phyloP scores from a whole-genome alignment of 306 rosid genomes.

The Echinosophora koreensis region DNA sequence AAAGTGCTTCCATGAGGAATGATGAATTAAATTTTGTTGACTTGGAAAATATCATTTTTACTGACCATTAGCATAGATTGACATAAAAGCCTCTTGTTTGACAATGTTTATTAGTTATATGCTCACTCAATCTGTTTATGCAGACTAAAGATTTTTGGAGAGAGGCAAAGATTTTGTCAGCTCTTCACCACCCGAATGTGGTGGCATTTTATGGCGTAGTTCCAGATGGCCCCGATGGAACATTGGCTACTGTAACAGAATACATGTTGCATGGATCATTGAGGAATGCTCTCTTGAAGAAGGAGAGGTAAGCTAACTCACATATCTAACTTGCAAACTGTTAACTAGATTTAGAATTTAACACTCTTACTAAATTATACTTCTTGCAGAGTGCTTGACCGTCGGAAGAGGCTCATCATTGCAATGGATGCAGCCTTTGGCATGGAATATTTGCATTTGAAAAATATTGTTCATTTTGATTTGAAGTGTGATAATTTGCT shows the following conservation, averaged over 20 bases:
- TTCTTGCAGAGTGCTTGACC: constrained; percentile 82
- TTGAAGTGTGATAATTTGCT: constrained; percentile 94
- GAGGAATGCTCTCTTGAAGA: constrained; percentile 80
- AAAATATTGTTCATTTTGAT: constrained; percentile 94
- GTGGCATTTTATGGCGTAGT: constrained; percentile 95
- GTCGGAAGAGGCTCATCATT: constrained; percentile 79
- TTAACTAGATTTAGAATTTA: constrained; percentile 28
- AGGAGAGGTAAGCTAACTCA: constrained; percentile 65
- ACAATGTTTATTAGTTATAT: constrained; percentile 7
- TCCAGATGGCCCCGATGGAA: constrained; percentile 87
- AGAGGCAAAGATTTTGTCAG: constrained; percentile 90
- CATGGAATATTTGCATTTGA: constrained; percentile 97
- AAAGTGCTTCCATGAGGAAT: constrained; percentile 12
- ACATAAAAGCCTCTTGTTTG: constrained; percentile 11
- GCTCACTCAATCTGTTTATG: constrained; percentile 38
- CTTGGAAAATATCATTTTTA: constrained; percentile 42
- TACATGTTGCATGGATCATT: constrained; percentile 95
- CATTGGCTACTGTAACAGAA: constrained; percentile 92
- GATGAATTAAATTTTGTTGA: constrained; percentile 28
- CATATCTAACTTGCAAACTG: constrained; percentile 19
- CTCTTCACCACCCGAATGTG: constrained; percentile 98
- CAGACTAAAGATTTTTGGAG: constrained; percentile 95
- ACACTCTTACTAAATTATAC: constrained; percentile 45
- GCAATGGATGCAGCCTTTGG: constrained; percentile 98
- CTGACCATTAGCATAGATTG: background rate